Percentiles rank a stretch among this genome's conserved stretches.
phyloP scores from a whole-genome alignment of 2,329 filamentous ascomycete genomes.

The Beauveria caledonica region DNA sequence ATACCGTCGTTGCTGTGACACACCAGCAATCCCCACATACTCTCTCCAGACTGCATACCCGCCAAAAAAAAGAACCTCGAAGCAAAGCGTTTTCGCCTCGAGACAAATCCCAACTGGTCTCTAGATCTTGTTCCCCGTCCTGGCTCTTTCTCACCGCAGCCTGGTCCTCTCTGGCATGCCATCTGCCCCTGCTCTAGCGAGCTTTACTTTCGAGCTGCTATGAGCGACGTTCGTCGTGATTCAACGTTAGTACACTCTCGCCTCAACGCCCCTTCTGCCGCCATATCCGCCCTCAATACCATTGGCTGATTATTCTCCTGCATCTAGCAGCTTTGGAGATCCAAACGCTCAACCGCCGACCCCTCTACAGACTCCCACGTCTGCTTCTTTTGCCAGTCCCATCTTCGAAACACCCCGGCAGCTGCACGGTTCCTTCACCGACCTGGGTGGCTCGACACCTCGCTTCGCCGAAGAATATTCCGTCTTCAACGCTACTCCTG shows the following conservation, averaged over 20 bases:
- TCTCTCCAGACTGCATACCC: conserved; percentile 6
- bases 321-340: conserved; percentile 49
- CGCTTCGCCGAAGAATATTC: conserved; percentile 58
- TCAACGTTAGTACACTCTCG: conserved; percentile 33
- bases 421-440: conserved; percentile 38
- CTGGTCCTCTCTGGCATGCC: conserved; percentile 7
- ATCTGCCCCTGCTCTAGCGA: conserved; percentile 1
- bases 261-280: not conserved
- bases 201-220: conserved; percentile 38
- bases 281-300: not conserved
- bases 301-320: conserved; percentile 25
- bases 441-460: conserved; percentile 48
- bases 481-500: conserved; percentile 57
- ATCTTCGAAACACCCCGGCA: conserved; percentile 49
- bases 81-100: conserved; percentile 1
- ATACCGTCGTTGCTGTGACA: conserved; percentile 12
- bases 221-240: conserved; percentile 52
- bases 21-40: conserved; percentile 10
- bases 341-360: conserved; percentile 53
- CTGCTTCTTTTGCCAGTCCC: conserved; percentile 44
- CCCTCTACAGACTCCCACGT: conserved; percentile 49
- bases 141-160: not conserved
- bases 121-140: not conserved
- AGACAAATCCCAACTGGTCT: not conserved
- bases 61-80: conserved; percentile 4